Base-by-base conservation (phyloP, 257 asterid genomes). In the Primulina tabacum region DNA sequence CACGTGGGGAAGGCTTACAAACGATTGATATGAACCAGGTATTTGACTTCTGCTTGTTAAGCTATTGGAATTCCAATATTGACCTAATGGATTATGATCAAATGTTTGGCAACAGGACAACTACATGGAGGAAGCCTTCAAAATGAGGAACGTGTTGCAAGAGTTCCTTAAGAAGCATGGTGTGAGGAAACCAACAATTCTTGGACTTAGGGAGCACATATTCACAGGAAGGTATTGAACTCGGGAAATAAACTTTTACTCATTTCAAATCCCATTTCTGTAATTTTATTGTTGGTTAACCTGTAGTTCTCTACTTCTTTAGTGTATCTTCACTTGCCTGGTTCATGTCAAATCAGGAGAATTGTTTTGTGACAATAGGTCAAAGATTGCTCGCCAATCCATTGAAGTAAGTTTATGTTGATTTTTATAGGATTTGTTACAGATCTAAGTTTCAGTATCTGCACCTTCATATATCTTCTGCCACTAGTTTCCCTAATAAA, bases 21-120 rank as follows among this genome's bases (percentile, higher is more conserved):
- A 86, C 97, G 71, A 90, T 90, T 73, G 97, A 90, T 81, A 90
- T 90, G 97, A 90, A 90, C 78, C 97, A 90, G 95, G 97, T 90
- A 90, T 28, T 34, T 32, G 58, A 33, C 52, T 59, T 62, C 43
- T 34, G 55, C 12, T 65, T 38, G 50, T 38, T 38, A 38, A 38
- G 50, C 16, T 1, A 9, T 14, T 38, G 12, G 50, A 38, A 38
- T 38, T 38, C 43, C 50, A 10, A 2, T 34, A 5, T 38, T 38
- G 10, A 38, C 52, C 52, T 38, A 3, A 10, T 40, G 52, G 17
- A 11, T 40, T 2, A 11, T 40, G 52, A 40, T 40, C 5, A 40
- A 40, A 40, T 40, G 52, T 72, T 67, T 37, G 75, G 67, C 64
- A 86, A 40, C 17, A 40, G 90, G 90, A 86, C 56, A 86, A 86